These are phyloP conservation scores for Zygosaccharomyces kombuchaensis DNA, from an alignment of 805 yeast genomes.

Conservation along the genomic window DNA sequence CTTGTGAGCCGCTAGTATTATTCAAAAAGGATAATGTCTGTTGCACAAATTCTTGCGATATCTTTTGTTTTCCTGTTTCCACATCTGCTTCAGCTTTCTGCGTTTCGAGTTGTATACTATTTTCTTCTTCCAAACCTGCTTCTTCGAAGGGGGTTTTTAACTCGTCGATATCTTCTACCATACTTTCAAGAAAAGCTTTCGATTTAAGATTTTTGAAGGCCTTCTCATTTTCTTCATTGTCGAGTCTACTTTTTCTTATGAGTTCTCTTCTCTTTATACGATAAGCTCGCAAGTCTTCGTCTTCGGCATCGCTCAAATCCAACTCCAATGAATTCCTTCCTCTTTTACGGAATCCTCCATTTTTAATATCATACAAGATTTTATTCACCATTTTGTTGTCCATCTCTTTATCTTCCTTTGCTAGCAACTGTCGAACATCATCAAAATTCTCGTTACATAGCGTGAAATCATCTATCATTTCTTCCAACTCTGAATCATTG, in stretches of 20 bases:
- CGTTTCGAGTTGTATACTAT: constrained; percentile 30
- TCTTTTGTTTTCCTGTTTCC: constrained; percentile 36
- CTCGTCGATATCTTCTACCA: constrained; percentile 45
- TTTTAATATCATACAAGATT: constrained; percentile 65
- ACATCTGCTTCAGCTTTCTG: constrained; percentile 29
- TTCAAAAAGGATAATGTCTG: constrained; percentile 51
- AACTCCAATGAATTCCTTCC: constrained; percentile 52
- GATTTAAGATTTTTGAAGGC: constrained; percentile 50
- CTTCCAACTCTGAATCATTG: constrained; percentile 72
- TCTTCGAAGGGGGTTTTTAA: constrained; percentile 33
- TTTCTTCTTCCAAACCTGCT: constrained; percentile 21
- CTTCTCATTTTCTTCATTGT: constrained; percentile 40
- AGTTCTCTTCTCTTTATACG: constrained; percentile 42
- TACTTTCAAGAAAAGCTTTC: constrained; percentile 62
- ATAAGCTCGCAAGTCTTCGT: constrained; percentile 42
- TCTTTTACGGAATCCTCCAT: constrained; percentile 62
- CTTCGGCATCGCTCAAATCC: constrained; percentile 74
- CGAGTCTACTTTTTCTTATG: constrained; percentile 47
- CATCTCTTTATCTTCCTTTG: constrained; percentile 54
- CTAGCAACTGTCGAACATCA: constrained; percentile 52
- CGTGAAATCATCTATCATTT: constrained; percentile 68
- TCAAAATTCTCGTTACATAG: constrained; percentile 53
- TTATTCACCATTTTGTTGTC: constrained; percentile 63
- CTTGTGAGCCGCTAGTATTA: constrained; percentile 31
- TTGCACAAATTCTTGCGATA: constrained; percentile 54